Conservation (phyloP, 371 early-diverging fungal genomes). For the Rhizopus sp. region DNA sequence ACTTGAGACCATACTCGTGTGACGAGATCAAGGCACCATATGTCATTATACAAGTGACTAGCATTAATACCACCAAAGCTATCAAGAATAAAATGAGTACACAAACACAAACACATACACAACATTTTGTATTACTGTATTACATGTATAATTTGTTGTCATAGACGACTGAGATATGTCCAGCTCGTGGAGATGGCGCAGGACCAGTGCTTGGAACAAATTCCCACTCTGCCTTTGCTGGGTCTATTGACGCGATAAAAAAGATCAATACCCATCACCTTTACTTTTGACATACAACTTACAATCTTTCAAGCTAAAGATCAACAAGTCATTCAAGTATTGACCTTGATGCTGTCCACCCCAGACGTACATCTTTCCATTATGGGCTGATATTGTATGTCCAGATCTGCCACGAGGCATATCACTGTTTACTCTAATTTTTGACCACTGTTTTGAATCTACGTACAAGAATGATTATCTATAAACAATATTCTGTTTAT, state of each 20-base stretch:
- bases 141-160: constrained; percentile 68
- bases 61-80: constrained; percentile 80
- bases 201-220: neutral
- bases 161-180: constrained; percentile 60
- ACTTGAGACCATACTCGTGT: constrained; percentile 56
- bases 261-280: neutral
- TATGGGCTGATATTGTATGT: constrained; percentile 64
- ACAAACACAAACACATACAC: constrained; percentile 22
- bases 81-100: constrained; percentile 16
- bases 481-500: neutral
- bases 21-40: constrained; percentile 73
- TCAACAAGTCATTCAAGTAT: constrained; percentile 68
- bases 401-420: constrained; percentile 67
- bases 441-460: constrained; percentile 54
- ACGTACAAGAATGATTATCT: constrained; percentile 5
- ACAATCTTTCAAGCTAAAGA: constrained; percentile 68
- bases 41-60: constrained; percentile 68
- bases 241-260: neutral
- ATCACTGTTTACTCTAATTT: constrained; percentile 55
- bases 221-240: neutral
- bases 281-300: constrained; percentile 1
- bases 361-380: constrained; percentile 72
- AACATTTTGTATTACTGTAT: constrained; percentile 27
- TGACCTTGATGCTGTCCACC: constrained; percentile 71
- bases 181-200: constrained; percentile 59